Conservation (phyloP, 768 basidiomycete genomes). For the Nidularia pulvinata region DNA sequence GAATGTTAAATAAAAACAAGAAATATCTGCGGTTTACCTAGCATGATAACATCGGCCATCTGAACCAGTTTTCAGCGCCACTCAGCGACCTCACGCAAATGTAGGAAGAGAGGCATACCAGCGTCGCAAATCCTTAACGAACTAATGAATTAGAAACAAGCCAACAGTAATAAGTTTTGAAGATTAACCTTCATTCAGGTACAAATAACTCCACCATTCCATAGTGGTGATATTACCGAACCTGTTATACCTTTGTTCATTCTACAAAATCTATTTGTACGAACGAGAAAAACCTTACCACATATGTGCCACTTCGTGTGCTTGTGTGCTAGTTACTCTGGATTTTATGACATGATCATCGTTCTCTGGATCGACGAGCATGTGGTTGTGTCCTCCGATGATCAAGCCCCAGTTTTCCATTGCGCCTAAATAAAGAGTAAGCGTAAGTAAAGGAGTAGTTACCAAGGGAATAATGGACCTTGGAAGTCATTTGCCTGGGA, state of each 20-base stretch:
- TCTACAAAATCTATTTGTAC: background rate
- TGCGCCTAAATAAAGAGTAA: conserved; percentile 53
- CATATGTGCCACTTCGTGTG: conserved; percentile 89
- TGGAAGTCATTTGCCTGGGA: conserved; percentile 82
- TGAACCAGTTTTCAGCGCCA: too few species aligned
- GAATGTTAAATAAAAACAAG: too few species aligned
- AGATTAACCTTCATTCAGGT: conserved; percentile 71
- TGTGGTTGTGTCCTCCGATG: conserved; percentile 82
- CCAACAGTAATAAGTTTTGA: background rate
- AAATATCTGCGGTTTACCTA: too few species aligned
- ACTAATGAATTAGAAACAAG: background rate
- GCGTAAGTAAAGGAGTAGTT: too few species aligned
- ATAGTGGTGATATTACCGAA: conserved; percentile 95
- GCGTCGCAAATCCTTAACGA: conserved; percentile 71
- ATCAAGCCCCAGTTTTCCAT: conserved; percentile 98
- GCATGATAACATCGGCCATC: too few species aligned
- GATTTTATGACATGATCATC: conserved; percentile 76
- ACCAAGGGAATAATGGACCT: too few species aligned
- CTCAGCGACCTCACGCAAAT: too few species aligned
- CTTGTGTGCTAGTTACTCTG: conserved; percentile 73
- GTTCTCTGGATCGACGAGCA: conserved; percentile 78
- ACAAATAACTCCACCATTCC: conserved; percentile 90
- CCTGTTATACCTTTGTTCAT: too few species aligned
- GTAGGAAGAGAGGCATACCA: conserved; percentile 50
- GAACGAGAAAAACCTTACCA: conserved; percentile 39